A percentile compares a stretch with the other conserved stretches of the same genome.
Evolutionary conservation across 371 early-diverging fungal species (phyloP).

Genomic region (Mucor piriformis): DNA sequence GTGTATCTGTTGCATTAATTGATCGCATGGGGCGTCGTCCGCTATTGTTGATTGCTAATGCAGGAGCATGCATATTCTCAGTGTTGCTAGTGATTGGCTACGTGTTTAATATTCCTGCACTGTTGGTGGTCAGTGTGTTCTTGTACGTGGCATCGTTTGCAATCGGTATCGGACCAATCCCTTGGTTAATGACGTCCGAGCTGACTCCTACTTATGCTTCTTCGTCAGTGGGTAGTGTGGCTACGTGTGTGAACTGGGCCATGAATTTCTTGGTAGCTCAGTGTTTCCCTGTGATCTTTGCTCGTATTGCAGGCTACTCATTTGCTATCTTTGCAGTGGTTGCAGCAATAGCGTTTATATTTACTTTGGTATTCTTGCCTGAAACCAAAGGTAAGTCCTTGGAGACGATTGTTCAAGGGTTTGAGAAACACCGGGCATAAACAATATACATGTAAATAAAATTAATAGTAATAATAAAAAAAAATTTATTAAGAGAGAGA

Average conservation of each 20-base stretch:
- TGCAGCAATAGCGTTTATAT: slow-evolving; percentile 19
- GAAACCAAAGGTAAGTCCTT: slow-evolving; percentile 76
- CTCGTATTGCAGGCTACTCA: slow-evolving; percentile 59
- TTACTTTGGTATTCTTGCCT: slow-evolving; percentile 59
- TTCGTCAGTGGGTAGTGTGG: slow-evolving; percentile 51
- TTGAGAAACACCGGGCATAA: background rate
- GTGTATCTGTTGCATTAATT: slow-evolving; percentile 51
- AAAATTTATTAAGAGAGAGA: background rate
- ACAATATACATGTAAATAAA: background rate
- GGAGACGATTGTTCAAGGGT: slow-evolving; percentile 53
- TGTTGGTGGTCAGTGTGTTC: slow-evolving; percentile 69
- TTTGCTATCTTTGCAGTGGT: slow-evolving; percentile 64
- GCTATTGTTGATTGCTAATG: slow-evolving; percentile 64
- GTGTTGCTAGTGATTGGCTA: slow-evolving; percentile 61
- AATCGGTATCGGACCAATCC: slow-evolving; percentile 81
- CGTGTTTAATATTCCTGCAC: slow-evolving; percentile 39
- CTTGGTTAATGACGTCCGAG: slow-evolving; percentile 77
- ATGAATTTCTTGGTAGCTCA: slow-evolving; percentile 55
- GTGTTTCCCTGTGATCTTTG: slow-evolving; percentile 63
- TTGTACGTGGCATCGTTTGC: slow-evolving; percentile 80
- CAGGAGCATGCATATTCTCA: slow-evolving; percentile 60
- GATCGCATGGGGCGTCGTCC: slow-evolving; percentile 37
- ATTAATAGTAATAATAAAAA: background rate
- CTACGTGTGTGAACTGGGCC: slow-evolving; percentile 66
- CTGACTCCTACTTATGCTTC: slow-evolving; percentile 66